phyloP scores from a whole-genome alignment of 2,329 filamentous ascomycete genomes.

The Thyridium curvatum region DNA sequence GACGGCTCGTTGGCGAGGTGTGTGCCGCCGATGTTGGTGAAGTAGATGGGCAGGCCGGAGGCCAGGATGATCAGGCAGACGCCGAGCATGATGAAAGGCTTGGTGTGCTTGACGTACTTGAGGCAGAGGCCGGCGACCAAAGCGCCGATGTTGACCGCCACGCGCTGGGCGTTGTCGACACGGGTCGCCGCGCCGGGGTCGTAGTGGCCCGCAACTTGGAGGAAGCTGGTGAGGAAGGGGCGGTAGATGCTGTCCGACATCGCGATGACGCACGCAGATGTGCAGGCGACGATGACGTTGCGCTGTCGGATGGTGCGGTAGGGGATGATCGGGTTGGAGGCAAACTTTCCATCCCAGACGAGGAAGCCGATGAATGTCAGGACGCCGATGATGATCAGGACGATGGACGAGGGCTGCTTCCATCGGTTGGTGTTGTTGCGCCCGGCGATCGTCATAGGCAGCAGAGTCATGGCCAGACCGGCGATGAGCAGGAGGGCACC shows the following conservation, averaged over 20 bases:
- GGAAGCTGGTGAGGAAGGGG: constrained; percentile 30
- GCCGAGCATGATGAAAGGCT: constrained; percentile 22
- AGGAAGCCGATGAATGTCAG: too few relatives aligned
- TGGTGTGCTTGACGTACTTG: constrained; percentile 26
- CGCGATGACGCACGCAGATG: constrained; percentile 13
- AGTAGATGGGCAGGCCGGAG: constrained; percentile 22
- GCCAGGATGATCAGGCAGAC: constrained; percentile 26
- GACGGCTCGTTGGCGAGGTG: constrained; percentile 21
- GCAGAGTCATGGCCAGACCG: constrained; percentile 13
- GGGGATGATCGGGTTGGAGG: constrained; percentile 28
- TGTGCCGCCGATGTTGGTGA: constrained; percentile 4
- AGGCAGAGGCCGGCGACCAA: constrained; percentile 26
- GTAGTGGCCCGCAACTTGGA: constrained; percentile 9
- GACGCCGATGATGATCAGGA: constrained; percentile 18
- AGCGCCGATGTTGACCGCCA: constrained; percentile 28
- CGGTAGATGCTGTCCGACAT: constrained; percentile 26
- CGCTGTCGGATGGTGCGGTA: constrained; percentile 27
- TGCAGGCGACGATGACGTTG: constrained; percentile 30
- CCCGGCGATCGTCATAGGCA: constrained; percentile 11
- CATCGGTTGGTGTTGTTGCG: constrained; percentile 22
- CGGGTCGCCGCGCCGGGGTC: too few relatives aligned
- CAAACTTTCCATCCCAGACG: constrained; percentile 27
- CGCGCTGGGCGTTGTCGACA: constrained; percentile 16
- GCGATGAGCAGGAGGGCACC: constrained; percentile 24
- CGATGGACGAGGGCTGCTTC: constrained; percentile 25